Conservation (phyloP, 495 filamentous ascomycete species). For the Neurospora sp. region DNA sequence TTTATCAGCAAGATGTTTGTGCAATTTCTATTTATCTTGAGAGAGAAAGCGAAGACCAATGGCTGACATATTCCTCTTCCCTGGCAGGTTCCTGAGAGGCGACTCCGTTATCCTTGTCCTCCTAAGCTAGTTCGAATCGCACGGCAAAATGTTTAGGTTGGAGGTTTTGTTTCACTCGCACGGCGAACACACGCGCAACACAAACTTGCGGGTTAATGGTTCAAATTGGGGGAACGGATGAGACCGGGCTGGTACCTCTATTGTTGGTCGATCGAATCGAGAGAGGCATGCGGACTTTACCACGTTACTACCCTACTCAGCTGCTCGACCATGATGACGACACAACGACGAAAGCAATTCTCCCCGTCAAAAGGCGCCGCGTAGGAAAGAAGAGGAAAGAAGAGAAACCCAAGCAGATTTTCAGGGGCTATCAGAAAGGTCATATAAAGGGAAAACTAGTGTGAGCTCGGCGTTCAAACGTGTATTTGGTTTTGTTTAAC, state of each 20-base stretch:
- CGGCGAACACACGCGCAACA: background rate
- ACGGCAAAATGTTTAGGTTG: background rate
- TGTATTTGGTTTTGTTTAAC: background rate
- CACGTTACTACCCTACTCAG: background rate
- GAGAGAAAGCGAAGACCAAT: background rate
- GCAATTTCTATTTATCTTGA: background rate
- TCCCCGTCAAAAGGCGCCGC: background rate
- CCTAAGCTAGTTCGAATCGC: slow-evolving; percentile 49
- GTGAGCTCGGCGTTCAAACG: background rate
- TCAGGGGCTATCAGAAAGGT: background rate
- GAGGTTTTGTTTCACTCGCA: background rate
- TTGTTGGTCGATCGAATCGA: background rate
- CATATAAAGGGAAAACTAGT: background rate
- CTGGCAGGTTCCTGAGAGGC: slow-evolving; percentile 75
- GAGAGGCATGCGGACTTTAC: background rate
- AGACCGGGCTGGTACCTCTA: background rate
- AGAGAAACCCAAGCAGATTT: background rate
- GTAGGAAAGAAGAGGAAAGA: background rate
- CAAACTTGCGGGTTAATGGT: background rate
- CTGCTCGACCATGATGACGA: background rate
- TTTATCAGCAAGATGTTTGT: slow-evolving; percentile 97
- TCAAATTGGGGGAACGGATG: background rate
- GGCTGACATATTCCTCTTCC: slow-evolving; percentile 10
- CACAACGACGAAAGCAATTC: background rate
- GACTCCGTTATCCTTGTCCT: slow-evolving; percentile 91